Evolutionary conservation across 805 yeast genomes (phyloP).

Genomic region (Blastobotrys peoriensis): DNA sequence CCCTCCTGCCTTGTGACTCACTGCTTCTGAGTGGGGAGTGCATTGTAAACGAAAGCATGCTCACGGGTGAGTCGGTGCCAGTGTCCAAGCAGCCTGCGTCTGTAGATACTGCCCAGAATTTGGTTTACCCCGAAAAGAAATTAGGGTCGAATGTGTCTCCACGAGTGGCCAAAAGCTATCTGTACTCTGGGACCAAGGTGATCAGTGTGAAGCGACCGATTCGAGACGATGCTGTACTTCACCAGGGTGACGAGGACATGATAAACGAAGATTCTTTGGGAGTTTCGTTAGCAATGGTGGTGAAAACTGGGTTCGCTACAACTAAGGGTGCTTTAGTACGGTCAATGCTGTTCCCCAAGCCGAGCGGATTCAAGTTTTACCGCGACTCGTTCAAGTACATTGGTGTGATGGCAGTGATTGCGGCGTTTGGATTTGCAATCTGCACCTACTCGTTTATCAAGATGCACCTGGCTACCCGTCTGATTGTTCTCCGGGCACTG

Average conservation of each 20-base stretch:
- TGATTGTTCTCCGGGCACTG: conserved; percentile 80
- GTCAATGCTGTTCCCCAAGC: conserved; percentile 95
- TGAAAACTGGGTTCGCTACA: conserved; percentile 88
- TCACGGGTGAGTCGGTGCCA: conserved; percentile 98
- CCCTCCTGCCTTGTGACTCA: conserved; percentile 81
- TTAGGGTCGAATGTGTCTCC: conserved; percentile 51
- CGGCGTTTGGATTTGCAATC: conserved; percentile 73
- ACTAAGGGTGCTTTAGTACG: conserved; percentile 92
- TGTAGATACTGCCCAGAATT: conserved; percentile 50
- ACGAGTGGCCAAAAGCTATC: conserved; percentile 62
- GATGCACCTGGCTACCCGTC: conserved; percentile 59
- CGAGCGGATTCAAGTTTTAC: conserved; percentile 87
- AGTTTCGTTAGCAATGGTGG: conserved; percentile 81
- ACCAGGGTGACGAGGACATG: conserved; percentile 34
- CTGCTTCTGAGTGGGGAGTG: conserved; percentile 85
- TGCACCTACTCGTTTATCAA: conserved; percentile 78
- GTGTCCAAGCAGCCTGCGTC: conserved; percentile 73
- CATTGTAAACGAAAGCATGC: conserved; percentile 95
- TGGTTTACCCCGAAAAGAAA: conserved; percentile 43
- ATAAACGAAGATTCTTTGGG: conserved; percentile 30
- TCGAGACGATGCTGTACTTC: conserved; percentile 29
- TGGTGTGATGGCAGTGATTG: conserved; percentile 87
- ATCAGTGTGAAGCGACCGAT: conserved; percentile 70
- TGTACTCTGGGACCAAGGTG: conserved; percentile 86
- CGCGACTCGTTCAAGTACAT: conserved; percentile 92